Conservation (phyloP, 75 land plant genomes). For the Chamaecyparis obtusa region DNA sequence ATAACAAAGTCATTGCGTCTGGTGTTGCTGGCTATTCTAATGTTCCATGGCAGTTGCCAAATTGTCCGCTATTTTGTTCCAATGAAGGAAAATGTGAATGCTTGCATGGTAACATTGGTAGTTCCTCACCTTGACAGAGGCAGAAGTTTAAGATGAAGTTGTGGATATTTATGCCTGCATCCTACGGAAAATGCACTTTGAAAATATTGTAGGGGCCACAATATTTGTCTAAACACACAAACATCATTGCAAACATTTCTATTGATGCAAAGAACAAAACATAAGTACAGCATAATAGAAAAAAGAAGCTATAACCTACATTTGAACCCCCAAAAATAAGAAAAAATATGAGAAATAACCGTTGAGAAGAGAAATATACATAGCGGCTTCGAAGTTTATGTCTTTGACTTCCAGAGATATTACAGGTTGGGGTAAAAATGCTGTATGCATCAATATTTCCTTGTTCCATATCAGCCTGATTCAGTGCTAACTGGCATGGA, state of each 20-base stretch:
- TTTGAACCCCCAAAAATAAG: neutral
- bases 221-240: neutral
- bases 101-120: neutral
- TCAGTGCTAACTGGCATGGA: slow-evolving; percentile 24
- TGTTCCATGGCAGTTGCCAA: neutral
- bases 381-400: slow-evolving; percentile 37
- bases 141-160: neutral
- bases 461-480: slow-evolving; percentile 25
- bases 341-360: neutral
- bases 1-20: neutral
- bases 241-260: neutral
- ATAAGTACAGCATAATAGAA: neutral
- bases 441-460: slow-evolving; percentile 59
- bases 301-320: neutral
- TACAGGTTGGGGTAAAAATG: slow-evolving; percentile 50
- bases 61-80: too few relatives aligned
- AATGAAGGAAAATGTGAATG: too few relatives aligned
- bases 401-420: slow-evolving; percentile 25
- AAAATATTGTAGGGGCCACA: neutral
- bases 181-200: neutral
- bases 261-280: neutral
- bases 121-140: neutral
- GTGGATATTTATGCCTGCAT: neutral
- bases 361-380: slow-evolving; percentile 30
- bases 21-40: neutral